phyloP scores from a whole-genome alignment of 202 grass and related monocot genomes.

The Panicum virgatum region DNA sequence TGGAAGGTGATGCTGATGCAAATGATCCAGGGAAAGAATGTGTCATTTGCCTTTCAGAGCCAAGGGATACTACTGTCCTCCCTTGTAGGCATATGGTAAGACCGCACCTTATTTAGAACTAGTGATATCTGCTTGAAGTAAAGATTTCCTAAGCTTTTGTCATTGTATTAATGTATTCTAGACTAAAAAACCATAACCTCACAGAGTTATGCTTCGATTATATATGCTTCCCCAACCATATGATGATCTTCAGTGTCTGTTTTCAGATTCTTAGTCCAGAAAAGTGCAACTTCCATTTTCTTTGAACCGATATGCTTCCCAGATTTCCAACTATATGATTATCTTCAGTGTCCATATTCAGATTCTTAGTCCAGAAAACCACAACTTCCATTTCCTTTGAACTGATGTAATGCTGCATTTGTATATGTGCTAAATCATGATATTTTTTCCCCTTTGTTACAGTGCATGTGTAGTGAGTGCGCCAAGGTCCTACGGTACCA shows the following conservation, averaged over 20 bases:
- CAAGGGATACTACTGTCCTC: constrained; percentile 92
- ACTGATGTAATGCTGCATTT: not conserved
- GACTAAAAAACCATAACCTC: not conserved
- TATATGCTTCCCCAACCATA: not conserved
- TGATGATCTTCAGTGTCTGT: not conserved
- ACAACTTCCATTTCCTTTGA: not conserved
- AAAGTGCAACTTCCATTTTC: not conserved
- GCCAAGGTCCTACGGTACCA: constrained; percentile 94
- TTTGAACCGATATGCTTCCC: not conserved
- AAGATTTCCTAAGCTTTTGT: not conserved
- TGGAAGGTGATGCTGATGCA: constrained; percentile 74
- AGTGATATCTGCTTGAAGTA: not conserved
- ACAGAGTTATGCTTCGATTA: not conserved
- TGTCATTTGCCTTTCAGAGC: constrained; percentile 94
- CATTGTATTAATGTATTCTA: not conserved
- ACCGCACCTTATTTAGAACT: not conserved
- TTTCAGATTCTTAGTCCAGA: not conserved
- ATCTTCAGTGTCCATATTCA: not conserved
- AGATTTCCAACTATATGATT: not conserved
- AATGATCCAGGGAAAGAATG: constrained; percentile 97
- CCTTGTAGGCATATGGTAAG: constrained; percentile 98
- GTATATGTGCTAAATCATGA: constrained; percentile 20
- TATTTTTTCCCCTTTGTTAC: constrained; percentile 25
- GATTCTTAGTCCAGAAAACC: not conserved
- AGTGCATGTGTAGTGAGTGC: constrained; percentile 98